Percentiles rank a stretch among this genome's conserved stretches.
Evolutionary conservation across 495 filamentous ascomycete species (phyloP).

Genomic region (Aspergillus carlsbadensis): DNA sequence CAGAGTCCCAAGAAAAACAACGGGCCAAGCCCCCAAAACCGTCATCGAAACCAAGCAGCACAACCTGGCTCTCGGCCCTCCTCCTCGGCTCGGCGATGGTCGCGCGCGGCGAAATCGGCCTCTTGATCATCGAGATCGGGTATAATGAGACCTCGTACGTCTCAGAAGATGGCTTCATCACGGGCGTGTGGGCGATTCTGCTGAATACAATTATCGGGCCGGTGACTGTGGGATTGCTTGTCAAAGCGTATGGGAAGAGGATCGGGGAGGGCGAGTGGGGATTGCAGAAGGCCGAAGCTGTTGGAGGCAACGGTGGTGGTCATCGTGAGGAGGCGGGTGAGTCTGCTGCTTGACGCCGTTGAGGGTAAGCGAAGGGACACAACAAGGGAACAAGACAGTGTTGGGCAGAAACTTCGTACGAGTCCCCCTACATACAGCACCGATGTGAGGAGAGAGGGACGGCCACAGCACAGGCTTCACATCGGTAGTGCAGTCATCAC

Average conservation of each 20-base stretch:
- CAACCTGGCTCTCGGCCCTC: constrained; percentile 48
- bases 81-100: constrained; percentile 64
- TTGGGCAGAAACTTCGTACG: too few relatives aligned
- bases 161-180: constrained; percentile 51
- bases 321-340: too few relatives aligned
- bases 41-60: background rate
- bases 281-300: too few relatives aligned
- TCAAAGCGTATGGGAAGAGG: constrained; percentile 29
- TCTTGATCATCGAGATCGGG: constrained; percentile 69
- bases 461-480: too few relatives aligned
- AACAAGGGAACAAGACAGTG: too few relatives aligned
- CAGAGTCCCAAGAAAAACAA: background rate
- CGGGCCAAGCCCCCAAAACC: background rate
- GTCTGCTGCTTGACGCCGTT: too few relatives aligned
- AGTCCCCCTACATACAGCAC: too few relatives aligned
- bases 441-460: too few relatives aligned
- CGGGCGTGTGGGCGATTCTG: constrained; percentile 71
- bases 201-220: constrained; percentile 75
- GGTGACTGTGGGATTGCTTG: constrained; percentile 59
- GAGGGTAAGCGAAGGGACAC: too few relatives aligned
- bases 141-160: constrained; percentile 39
- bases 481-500: too few relatives aligned
- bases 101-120: constrained; percentile 74
- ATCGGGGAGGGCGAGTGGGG: constrained; percentile 32
- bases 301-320: too few relatives aligned